Evolutionary conservation across 441 rosid genomes (phyloP).

Genomic region (Manihot esculenta): DNA sequence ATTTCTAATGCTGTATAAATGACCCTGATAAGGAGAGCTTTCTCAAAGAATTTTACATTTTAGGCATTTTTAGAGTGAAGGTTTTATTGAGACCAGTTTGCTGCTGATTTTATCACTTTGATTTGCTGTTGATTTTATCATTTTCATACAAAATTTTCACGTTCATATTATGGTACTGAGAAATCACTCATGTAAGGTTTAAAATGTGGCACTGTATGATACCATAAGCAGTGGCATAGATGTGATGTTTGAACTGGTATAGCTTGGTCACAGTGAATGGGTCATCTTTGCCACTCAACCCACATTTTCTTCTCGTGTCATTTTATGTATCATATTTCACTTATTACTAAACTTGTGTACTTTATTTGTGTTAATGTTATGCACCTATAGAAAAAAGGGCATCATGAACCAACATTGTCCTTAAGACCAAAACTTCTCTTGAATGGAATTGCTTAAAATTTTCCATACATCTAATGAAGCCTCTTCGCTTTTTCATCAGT

Average conservation of each 20-base stretch:
- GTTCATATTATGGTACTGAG: not conserved
- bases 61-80: not conserved
- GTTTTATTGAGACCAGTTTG: not conserved
- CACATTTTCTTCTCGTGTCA: not conserved
- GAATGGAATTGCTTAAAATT: not conserved
- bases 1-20: slow-evolving; percentile 14
- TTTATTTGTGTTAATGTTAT: not conserved
- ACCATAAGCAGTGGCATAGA: not conserved
- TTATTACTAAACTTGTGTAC: not conserved
- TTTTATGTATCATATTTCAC: not conserved
- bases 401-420: not conserved
- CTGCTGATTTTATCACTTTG: not conserved
- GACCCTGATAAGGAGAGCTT: not conserved
- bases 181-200: not conserved
- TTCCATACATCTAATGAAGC: not conserved
- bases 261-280: not conserved
- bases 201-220: not conserved
- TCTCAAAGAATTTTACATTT: not conserved
- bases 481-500: not conserved
- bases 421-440: not conserved
- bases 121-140: no score
- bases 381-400: not conserved
- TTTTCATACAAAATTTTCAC: not conserved
- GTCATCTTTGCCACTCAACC: not conserved
- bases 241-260: not conserved